Conservation (phyloP, 2,329 filamentous ascomycete genomes). For the Apiospora kogelbergensis region DNA sequence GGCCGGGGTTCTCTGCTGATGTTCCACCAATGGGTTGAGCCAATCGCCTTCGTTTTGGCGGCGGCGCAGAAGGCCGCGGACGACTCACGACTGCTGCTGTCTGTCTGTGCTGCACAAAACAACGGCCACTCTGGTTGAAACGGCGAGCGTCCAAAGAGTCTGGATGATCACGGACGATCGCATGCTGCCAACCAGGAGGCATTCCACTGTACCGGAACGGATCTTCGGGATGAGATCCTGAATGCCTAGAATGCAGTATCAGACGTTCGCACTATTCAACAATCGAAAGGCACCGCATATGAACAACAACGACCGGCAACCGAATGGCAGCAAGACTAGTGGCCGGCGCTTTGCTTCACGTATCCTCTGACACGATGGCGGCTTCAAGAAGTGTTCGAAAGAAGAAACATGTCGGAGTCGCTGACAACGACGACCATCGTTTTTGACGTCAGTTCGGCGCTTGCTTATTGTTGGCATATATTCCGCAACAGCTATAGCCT, state of each 20-base stretch:
- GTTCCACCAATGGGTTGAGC: neutral
- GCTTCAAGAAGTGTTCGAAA: conserved; percentile 5
- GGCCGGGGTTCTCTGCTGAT: neutral
- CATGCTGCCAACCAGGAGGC: neutral
- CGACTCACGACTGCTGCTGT: too few relatives aligned
- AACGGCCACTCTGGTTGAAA: neutral
- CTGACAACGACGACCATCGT: neutral
- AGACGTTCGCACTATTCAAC: neutral
- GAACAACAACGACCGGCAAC: neutral
- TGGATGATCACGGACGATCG: neutral
- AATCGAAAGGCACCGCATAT: neutral
- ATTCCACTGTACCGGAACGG: neutral
- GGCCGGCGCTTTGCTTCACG: neutral
- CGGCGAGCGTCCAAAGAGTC: neutral
- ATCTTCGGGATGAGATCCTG: neutral
- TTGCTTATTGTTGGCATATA: neutral
- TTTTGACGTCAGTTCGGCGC: neutral
- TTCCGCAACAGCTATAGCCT: neutral
- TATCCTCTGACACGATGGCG: neutral
- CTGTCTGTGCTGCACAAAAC: neutral
- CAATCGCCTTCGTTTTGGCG: neutral
- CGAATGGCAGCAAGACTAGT: neutral
- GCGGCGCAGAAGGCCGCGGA: neutral
- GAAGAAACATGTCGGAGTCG: neutral
- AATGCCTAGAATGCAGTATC: neutral